Conservation (phyloP, 805 yeast species). For the Ogataea nitratoaversa region DNA sequence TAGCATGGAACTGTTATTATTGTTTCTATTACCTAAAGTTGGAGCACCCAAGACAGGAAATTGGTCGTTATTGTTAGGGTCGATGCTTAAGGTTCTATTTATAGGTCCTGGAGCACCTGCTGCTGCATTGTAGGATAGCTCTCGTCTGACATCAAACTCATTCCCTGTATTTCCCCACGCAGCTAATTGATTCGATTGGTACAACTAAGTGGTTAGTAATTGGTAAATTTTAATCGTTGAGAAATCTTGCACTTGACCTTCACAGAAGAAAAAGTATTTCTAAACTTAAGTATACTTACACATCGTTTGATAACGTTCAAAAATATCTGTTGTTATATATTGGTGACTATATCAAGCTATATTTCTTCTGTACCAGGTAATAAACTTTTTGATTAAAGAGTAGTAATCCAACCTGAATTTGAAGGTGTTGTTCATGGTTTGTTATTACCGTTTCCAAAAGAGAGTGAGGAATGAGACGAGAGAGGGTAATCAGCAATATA, state of each 20-base stretch:
- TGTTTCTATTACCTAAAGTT: background rate
- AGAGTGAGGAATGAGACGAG: background rate
- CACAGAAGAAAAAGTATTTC: no score
- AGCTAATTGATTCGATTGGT: constrained; percentile 12
- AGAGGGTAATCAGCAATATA: background rate
- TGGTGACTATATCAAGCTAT: no score
- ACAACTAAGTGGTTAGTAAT: no score
- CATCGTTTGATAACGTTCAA: no score
- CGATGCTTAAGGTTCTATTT: constrained; percentile 4
- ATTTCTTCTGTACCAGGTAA: no score
- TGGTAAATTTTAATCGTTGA: no score
- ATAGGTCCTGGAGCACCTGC: constrained; percentile 8
- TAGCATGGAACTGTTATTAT: constrained; percentile 1
- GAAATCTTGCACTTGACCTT: no score
- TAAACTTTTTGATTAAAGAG: no score
- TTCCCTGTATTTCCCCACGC: constrained; percentile 21
- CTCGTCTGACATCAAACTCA: constrained; percentile 12
- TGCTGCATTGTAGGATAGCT: constrained; percentile 10
- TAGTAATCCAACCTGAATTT: no score
- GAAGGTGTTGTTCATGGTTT: no score
- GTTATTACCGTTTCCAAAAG: background rate
- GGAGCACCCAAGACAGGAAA: constrained; percentile 26
- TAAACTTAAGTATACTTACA: no score
- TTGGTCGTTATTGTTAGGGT: constrained; percentile 17
- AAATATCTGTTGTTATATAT: no score